Conservation (phyloP, 805 yeast species). For the Metschnikowia amazonensis region DNA sequence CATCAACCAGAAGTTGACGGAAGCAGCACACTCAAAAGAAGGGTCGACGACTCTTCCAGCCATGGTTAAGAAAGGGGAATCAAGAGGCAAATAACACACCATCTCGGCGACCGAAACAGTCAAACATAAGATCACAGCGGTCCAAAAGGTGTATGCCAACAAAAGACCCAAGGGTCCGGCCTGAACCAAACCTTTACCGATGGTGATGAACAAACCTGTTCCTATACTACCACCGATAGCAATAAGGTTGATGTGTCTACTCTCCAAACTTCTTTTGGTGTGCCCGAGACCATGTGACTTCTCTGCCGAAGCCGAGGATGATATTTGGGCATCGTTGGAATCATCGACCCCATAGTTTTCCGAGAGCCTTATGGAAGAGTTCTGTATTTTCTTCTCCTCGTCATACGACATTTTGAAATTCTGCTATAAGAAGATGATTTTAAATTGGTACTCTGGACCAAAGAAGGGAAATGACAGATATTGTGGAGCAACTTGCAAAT, state of each 20-base stretch:
- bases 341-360: slow-evolving; percentile 12
- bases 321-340: slow-evolving; percentile 8
- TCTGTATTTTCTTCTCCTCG: slow-evolving; percentile 10
- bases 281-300: slow-evolving; percentile 2
- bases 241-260: slow-evolving; percentile 36
- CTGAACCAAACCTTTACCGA: slow-evolving; percentile 28
- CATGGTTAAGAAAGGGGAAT: slow-evolving; percentile 36
- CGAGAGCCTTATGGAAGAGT: slow-evolving; percentile 3
- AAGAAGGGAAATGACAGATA: background rate
- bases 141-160: slow-evolving; percentile 31
- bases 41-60: slow-evolving; percentile 38
- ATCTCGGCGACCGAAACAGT: slow-evolving; percentile 38
- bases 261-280: slow-evolving; percentile 18
- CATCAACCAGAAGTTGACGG: slow-evolving; percentile 40
- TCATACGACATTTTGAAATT: background rate
- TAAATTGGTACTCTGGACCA: background rate
- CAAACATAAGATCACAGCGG: slow-evolving; percentile 26
- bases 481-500: background rate
- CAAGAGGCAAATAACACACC: slow-evolving; percentile 35
- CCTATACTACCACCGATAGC: slow-evolving; percentile 43
- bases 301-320: slow-evolving; percentile 5
- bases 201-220: slow-evolving; percentile 35
- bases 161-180: slow-evolving; percentile 37
- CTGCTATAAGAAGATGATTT: background rate
- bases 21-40: slow-evolving; percentile 33